A percentile compares a stretch with the other conserved stretches of the same genome.
phyloP scores from a whole-genome alignment of 2,329 filamentous ascomycete genomes.

The Fusarium newnesense region DNA sequence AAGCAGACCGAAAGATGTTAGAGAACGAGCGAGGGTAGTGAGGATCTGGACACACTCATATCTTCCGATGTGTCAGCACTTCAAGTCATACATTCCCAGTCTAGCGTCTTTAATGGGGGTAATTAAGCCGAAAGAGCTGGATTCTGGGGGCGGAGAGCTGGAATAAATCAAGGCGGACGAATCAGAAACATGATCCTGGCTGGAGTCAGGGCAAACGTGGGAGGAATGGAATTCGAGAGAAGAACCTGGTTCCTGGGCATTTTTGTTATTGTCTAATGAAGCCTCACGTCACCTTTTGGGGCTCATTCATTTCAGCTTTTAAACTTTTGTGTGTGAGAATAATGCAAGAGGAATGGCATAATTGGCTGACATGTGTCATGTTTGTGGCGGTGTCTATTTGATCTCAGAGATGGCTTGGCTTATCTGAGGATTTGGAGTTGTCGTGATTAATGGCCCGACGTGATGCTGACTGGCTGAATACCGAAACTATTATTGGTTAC shows the following conservation, averaged over 20 bases:
- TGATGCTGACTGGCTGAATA: conserved; percentile 25
- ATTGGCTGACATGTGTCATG: not conserved
- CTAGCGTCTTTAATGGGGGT: not conserved
- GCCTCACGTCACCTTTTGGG: not conserved
- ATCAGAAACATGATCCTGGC: conserved; percentile 16
- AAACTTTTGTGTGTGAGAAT: not conserved
- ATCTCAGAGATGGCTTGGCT: conserved; percentile 24
- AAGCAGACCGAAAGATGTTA: conserved; percentile 15
- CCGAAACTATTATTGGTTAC: conserved; percentile 12
- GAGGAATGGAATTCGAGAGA: not conserved
- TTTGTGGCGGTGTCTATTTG: conserved; percentile 23
- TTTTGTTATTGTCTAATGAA: not conserved
- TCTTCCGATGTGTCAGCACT: conserved; percentile 31
- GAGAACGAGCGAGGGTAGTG: not conserved
- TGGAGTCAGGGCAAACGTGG: not conserved
- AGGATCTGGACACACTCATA: not conserved
- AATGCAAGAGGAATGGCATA: not conserved
- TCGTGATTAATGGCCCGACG: conserved; percentile 36
- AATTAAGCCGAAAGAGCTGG: conserved; percentile 2
- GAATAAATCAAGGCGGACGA: conserved; percentile 15
- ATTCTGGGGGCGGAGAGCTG: conserved; percentile 10
- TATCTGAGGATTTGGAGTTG: conserved; percentile 40
- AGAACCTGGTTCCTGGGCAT: conserved; percentile 2
- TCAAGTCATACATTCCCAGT: conserved; percentile 19
- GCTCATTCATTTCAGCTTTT: not conserved